Percentiles rank a stretch among this genome's conserved stretches.
phyloP scores from a whole-genome alignment of 805 yeast genomes.

The Kuraishia cidri region DNA sequence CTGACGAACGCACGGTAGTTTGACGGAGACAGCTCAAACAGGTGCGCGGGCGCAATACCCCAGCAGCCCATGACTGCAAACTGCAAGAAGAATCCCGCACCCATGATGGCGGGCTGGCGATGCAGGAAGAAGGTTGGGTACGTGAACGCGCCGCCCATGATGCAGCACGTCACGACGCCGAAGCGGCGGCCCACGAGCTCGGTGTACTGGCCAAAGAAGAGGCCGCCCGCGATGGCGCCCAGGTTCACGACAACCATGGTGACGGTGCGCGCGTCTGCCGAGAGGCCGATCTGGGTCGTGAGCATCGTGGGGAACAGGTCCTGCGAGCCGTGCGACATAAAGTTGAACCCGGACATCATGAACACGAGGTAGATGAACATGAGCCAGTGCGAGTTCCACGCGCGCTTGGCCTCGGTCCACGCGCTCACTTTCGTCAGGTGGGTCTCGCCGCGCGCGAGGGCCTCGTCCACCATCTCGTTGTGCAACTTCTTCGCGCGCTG shows the following conservation, averaged over 20 bases:
- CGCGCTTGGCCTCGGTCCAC: constrained; percentile 14
- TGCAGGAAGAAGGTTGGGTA: constrained; percentile 46
- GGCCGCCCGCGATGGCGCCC: constrained; percentile 52
- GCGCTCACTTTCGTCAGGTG: constrained; percentile 20
- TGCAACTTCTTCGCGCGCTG: constrained; percentile 13
- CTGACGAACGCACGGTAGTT: constrained; percentile 53
- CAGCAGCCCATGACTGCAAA: constrained; percentile 62
- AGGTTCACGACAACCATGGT: constrained; percentile 48
- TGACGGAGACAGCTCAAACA: constrained; percentile 54
- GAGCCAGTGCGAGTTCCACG: constrained; percentile 45
- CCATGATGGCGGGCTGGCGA: constrained; percentile 34
- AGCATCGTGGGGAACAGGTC: constrained; percentile 52
- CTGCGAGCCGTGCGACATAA: constrained; percentile 56
- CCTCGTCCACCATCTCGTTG: constrained; percentile 10
- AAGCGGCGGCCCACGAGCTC: constrained; percentile 49
- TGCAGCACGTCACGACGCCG: constrained; percentile 39
- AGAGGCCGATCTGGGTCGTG: constrained; percentile 32
- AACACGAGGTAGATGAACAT: constrained; percentile 45
- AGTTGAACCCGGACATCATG: constrained; percentile 55
- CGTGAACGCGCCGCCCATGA: constrained; percentile 49
- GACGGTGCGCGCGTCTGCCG: constrained; percentile 36
- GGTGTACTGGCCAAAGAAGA: constrained; percentile 43
- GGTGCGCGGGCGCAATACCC: constrained; percentile 59
- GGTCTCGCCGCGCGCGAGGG: constrained; percentile 8
- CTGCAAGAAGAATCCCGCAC: constrained; percentile 53